These are phyloP conservation scores for Colletotrichum graminicola DNA, from an alignment of 2,329 filamentous ascomycete genomes.

Conservation along the genomic window DNA sequence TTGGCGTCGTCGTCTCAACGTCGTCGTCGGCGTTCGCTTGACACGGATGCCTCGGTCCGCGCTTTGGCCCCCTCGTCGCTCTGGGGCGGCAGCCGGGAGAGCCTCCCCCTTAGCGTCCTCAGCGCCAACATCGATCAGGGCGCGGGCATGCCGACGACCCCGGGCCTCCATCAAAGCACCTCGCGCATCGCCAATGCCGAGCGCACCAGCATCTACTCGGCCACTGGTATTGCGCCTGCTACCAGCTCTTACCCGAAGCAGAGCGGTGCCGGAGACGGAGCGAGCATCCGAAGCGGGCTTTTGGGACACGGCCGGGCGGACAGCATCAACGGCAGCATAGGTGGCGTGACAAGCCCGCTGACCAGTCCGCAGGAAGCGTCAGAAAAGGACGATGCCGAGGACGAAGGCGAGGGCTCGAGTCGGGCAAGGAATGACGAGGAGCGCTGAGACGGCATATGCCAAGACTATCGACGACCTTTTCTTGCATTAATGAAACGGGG, in stretches of 20 bases:
- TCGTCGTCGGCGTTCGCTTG: conserved; percentile 81
- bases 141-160: conserved; percentile 57
- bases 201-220: conserved; percentile 85
- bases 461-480: conserved; percentile 20
- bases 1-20: conserved; percentile 86
- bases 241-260: conserved; percentile 81
- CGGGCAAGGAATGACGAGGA: conserved; percentile 50
- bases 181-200: conserved; percentile 60
- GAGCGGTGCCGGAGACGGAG: conserved; percentile 72
- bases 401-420: conserved; percentile 49
- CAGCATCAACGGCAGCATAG: conserved; percentile 83
- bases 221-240: conserved; percentile 75
- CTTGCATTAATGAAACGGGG: conserved; percentile 28
- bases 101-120: conserved; percentile 81
- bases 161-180: conserved; percentile 66
- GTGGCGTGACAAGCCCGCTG: conserved; percentile 71
- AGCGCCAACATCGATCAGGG: conserved; percentile 74
- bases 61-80: conserved; percentile 86
- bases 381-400: conserved; percentile 44
- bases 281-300: conserved; percentile 82
- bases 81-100: conserved; percentile 85
- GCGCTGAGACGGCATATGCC: conserved; percentile 1
- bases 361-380: conserved; percentile 66
- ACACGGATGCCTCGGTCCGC: conserved; percentile 87
- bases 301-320: conserved; percentile 84